These are phyloP conservation scores for Lasiodiplodia theobromae DNA, from an alignment of 2,329 filamentous ascomycete species.

Conservation along the genomic window DNA sequence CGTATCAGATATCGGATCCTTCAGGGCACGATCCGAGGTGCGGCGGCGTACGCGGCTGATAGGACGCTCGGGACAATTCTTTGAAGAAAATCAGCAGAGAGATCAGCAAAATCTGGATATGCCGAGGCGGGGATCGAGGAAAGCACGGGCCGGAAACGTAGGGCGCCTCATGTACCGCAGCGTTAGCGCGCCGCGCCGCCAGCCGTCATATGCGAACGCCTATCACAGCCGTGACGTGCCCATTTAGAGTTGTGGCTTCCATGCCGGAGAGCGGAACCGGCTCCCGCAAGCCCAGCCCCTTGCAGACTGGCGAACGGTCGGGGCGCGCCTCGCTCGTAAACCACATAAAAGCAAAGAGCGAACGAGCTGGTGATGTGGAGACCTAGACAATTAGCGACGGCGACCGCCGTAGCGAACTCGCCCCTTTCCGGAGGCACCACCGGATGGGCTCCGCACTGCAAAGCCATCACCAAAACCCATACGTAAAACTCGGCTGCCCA, in stretches of 20 bases:
- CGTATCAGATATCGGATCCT: conserved; percentile 2
- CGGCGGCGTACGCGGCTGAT: conserved; percentile 3
- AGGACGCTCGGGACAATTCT: not conserved
- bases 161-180: conserved; percentile 1
- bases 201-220: not conserved
- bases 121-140: conserved; percentile 4
- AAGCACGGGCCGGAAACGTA: conserved; percentile 15
- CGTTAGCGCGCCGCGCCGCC: conserved; percentile 1
- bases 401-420: not conserved
- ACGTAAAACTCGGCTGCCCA: not conserved
- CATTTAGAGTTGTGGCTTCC: not conserved
- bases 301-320: not conserved
- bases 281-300: not conserved
- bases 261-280: not conserved
- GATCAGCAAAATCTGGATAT: not conserved
- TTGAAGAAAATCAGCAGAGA: conserved; percentile 6
- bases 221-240: not conserved
- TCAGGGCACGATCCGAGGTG: not conserved
- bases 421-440: not conserved
- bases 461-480: not conserved
- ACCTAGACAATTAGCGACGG: not conserved
- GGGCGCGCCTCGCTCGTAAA: not conserved
- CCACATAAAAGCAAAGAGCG: not conserved
- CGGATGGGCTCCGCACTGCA: not conserved
- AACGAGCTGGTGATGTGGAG: not conserved